Evolutionary conservation across 768 basidiomycete species (phyloP).

Genomic region (Ephemerocybe angulata): DNA sequence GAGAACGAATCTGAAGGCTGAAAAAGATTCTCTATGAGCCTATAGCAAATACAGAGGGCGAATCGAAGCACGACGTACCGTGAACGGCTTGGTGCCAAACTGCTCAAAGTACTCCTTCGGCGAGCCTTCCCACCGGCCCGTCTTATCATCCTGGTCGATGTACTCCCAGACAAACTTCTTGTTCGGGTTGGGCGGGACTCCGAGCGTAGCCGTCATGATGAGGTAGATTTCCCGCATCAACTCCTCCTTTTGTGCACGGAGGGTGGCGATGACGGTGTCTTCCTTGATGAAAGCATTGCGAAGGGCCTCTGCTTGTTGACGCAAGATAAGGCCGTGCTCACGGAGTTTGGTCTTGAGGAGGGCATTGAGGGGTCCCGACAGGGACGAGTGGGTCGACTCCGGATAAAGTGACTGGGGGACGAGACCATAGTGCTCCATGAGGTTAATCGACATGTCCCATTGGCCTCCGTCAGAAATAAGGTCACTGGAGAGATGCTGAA

Average conservation of each 20-base stretch:
- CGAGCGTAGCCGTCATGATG: slow-evolving; percentile 81
- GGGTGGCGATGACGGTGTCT: slow-evolving; percentile 45
- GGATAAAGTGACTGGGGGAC: slow-evolving; percentile 82
- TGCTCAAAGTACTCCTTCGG: slow-evolving; percentile 75
- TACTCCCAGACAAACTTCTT: slow-evolving; percentile 85
- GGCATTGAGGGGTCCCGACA: slow-evolving; percentile 66
- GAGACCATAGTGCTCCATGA: slow-evolving; percentile 71
- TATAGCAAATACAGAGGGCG: background rate
- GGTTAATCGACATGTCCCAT: slow-evolving; percentile 83
- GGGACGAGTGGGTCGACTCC: slow-evolving; percentile 79
- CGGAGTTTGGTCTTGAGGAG: slow-evolving; percentile 89
- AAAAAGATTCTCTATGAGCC: background rate
- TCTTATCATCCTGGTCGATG: slow-evolving; percentile 75
- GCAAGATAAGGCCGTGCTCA: slow-evolving; percentile 83
- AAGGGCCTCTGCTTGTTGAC: slow-evolving; percentile 55
- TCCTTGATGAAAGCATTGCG: slow-evolving; percentile 43
- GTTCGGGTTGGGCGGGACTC: slow-evolving; percentile 75
- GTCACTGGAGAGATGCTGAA: slow-evolving; percentile 68
- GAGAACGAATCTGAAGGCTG: slow-evolving; percentile 81
- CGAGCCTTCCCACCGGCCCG: slow-evolving; percentile 72
- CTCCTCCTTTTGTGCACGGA: slow-evolving; percentile 81
- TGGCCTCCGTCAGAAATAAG: slow-evolving; percentile 92
- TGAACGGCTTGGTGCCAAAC: slow-evolving; percentile 54
- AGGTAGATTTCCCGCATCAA: slow-evolving; percentile 82
- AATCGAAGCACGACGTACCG: slow-evolving; percentile 34